Evolutionary conservation across 768 basidiomycete species (phyloP).

Genomic region (Saitozyma podzolica): DNA sequence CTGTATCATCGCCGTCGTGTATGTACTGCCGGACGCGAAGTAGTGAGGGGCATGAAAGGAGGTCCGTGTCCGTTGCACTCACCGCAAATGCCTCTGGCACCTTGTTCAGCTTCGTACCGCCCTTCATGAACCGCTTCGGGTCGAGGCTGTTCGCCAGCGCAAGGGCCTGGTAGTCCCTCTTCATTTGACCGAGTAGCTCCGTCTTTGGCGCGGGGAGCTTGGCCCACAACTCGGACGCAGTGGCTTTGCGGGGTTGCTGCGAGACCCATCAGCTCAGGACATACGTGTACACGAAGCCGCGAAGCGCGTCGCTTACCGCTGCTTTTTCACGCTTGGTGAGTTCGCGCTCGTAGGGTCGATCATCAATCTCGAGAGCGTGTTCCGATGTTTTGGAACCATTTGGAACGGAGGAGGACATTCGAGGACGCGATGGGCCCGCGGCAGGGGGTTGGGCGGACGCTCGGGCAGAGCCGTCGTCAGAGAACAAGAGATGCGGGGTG

Average conservation of each 20-base stretch:
- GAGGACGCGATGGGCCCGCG: conserved; percentile 18
- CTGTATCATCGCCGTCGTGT: background rate
- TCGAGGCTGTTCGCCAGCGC: conserved; percentile 48
- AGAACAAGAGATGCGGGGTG: conserved; percentile 23
- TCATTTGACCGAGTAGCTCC: conserved; percentile 49
- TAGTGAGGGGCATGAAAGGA: background rate
- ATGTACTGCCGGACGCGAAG: background rate
- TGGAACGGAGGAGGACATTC: background rate
- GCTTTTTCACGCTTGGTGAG: conserved; percentile 40
- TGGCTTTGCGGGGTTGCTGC: conserved; percentile 45
- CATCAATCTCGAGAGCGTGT: conserved; percentile 37
- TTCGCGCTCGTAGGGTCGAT: conserved; percentile 30
- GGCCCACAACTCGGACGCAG: conserved; percentile 45
- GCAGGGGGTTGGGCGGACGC: conserved; percentile 12
- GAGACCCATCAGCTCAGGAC: background rate
- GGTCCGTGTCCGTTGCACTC: conserved; percentile 12
- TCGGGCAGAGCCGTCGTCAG: conserved; percentile 19
- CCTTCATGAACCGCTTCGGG: conserved; percentile 52
- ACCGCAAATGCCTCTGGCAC: conserved; percentile 50
- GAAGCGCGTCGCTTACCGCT: conserved; percentile 19
- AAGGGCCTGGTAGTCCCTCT: conserved; percentile 50
- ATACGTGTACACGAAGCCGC: background rate
- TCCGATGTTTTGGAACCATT: conserved; percentile 1
- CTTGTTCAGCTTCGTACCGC: conserved; percentile 35
- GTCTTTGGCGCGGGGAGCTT: conserved; percentile 38